These are phyloP conservation scores for Trichomonas gallinae DNA, from an alignment of 208 protist species.

Conservation along the genomic window DNA sequence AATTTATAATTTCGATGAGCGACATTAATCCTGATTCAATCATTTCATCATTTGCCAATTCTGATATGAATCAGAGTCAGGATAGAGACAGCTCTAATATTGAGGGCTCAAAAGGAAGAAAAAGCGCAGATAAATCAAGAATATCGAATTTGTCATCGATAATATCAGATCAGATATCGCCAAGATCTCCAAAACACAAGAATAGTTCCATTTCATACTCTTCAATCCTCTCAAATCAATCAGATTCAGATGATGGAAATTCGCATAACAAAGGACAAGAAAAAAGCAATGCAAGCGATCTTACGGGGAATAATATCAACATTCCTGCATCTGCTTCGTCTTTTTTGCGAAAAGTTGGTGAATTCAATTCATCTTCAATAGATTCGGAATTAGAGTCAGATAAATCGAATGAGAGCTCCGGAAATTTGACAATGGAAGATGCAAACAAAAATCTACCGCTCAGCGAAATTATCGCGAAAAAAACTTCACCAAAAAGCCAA, in stretches of 20 bases:
- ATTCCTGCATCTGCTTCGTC: neutral
- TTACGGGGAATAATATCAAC: neutral
- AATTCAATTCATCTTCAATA: neutral
- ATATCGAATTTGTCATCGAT: neutral
- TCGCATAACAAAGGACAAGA: neutral
- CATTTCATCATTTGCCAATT: neutral
- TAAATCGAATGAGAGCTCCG: neutral
- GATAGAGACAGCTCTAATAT: neutral
- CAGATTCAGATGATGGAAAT: neutral
- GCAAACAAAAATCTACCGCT: neutral
- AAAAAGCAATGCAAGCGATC: neutral
- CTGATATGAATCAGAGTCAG: neutral
- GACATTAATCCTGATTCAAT: neutral
- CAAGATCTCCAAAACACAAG: neutral
- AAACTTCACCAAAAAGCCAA: neutral
- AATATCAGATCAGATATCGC: neutral
- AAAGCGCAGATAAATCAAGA: neutral
- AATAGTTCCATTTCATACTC: neutral
- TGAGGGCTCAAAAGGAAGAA: neutral
- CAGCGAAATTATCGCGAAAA: neutral
- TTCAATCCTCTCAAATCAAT: neutral
- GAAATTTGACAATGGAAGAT: neutral
- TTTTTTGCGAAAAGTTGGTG: neutral
- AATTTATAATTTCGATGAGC: neutral
- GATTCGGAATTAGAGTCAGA: neutral